Evolutionary conservation across 805 yeast species (phyloP), one percentile per base, ranked within the genome.

Genomic region (Ascoidea tarda): DNA sequence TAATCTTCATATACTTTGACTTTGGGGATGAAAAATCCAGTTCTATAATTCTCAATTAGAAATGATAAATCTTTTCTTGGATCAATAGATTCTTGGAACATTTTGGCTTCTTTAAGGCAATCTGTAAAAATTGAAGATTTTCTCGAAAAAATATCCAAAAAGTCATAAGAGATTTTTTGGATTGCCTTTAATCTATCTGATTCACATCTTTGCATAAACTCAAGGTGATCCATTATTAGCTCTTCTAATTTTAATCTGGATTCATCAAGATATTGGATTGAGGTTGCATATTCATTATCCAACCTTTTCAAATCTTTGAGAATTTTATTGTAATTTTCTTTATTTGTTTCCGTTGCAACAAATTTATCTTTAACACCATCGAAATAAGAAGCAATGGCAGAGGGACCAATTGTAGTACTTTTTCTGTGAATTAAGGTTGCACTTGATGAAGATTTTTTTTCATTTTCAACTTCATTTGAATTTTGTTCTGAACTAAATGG

Each of bases 171-270:
- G 1, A 82, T 90, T 55, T 84, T 82, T 64, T 87, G 86, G 55
- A 87, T 69, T 0, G 93, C 93, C 57, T 75, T 74, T 54, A 85
- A 70, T 57, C 96, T 75, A 66, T 87, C 95, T 44, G 77, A 65
- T 66, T 87, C 96, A 68, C 93, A 87, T 59, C 81, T 77, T 63
- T 87, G 91, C 86, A 87, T 79, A 63, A 83, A 86, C 28, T 81
- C 67, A 50, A 83, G 69, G 61, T 85, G 90, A 58, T 83, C 90
- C 63, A 83, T 75, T 53, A 84, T 72, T 42, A 76, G 63, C 60
- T 84, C 91, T 64, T 88, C 96, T 49, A 86, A 72, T 49, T 79
- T 80, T 64, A 93, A 84, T 54, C 95, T 73, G 12, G 77, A 65
- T 48, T 72, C 70, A 61, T 87, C 96, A 57, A 86, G 70, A 46